Percentiles rank a stretch among this genome's conserved stretches.
phyloP scores from a whole-genome alignment of 2,329 filamentous ascomycete genomes.

The Fusarium euwallaceae region DNA sequence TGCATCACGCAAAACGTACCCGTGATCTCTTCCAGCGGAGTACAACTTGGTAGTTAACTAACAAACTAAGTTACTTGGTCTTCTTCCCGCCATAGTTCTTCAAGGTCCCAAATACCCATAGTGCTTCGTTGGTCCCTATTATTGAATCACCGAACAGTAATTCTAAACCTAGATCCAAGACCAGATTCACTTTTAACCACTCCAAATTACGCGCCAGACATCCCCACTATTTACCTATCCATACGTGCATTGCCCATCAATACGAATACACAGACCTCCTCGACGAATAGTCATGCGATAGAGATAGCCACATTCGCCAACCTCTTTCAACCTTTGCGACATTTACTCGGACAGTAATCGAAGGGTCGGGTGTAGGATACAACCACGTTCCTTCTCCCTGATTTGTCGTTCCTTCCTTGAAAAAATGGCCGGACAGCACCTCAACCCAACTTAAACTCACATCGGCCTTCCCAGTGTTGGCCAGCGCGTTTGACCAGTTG shows the following conservation, averaged over 20 bases:
- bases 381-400: not conserved
- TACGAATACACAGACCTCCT: not conserved
- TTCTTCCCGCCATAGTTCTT: not conserved
- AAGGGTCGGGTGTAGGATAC: not conserved
- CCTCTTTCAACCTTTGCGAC: not conserved
- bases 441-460: rapidly evolving
- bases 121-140: not conserved
- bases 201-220: not conserved
- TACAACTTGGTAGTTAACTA: not conserved
- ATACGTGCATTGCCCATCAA: too few species aligned
- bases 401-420: not conserved
- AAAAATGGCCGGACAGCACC: not conserved
- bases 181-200: not conserved
- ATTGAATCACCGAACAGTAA: not conserved
- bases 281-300: not conserved
- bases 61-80: not conserved
- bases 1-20: not conserved
- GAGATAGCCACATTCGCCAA: not conserved
- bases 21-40: not conserved
- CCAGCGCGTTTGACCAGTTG: not conserved
- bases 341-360: not conserved
- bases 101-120: not conserved
- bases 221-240: not conserved
- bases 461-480: not conserved
- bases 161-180: too few species aligned